These are phyloP conservation scores for Euptelea pleiosperma DNA, from an alignment of 164 flowering plant species.

Conservation along the genomic window DNA sequence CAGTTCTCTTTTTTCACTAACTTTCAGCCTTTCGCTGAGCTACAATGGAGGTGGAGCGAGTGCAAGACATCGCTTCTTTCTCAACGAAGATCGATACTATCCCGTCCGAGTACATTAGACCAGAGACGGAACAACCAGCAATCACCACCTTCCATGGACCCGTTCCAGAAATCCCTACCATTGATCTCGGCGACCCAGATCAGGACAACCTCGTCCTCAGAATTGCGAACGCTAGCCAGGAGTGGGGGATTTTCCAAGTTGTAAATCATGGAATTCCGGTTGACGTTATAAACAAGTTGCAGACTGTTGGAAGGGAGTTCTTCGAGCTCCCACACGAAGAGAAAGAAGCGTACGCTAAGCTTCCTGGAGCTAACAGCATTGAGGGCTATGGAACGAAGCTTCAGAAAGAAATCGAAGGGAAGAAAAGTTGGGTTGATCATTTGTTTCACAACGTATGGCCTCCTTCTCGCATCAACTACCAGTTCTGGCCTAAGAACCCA, in stretches of 20 bases:
- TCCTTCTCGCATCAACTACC: conserved; percentile 47
- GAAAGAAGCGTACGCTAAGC: conserved; percentile 54
- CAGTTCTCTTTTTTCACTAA: too few species aligned
- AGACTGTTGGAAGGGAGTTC: conserved; percentile 60
- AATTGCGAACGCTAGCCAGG: conserved; percentile 42
- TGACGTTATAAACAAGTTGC: conserved; percentile 45
- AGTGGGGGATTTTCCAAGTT: conserved; percentile 72
- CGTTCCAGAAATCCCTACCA: conserved; percentile 41
- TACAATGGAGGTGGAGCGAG: conserved; percentile 32
- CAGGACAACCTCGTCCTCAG: conserved; percentile 21
- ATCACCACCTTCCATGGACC: conserved; percentile 31
- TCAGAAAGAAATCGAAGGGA: conserved; percentile 60
- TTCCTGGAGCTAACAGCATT: conserved; percentile 24
- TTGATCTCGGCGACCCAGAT: conserved; percentile 42
- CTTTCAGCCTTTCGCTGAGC: too few species aligned
- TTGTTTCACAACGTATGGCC: conserved; percentile 82
- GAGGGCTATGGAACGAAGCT: conserved; percentile 80
- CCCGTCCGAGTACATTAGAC: conserved; percentile 30
- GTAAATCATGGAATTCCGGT: conserved; percentile 64
- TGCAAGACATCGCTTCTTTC: conserved; percentile 25
- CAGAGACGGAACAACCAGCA: conserved; percentile 31
- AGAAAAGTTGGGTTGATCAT: conserved; percentile 77
- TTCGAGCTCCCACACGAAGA: conserved; percentile 70
- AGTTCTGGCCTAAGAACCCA: conserved; percentile 78
- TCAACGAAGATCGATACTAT: conserved; percentile 16